Evolutionary conservation across 164 flowering plant genomes (phyloP).

Genomic region (Aristolochia contorta): DNA sequence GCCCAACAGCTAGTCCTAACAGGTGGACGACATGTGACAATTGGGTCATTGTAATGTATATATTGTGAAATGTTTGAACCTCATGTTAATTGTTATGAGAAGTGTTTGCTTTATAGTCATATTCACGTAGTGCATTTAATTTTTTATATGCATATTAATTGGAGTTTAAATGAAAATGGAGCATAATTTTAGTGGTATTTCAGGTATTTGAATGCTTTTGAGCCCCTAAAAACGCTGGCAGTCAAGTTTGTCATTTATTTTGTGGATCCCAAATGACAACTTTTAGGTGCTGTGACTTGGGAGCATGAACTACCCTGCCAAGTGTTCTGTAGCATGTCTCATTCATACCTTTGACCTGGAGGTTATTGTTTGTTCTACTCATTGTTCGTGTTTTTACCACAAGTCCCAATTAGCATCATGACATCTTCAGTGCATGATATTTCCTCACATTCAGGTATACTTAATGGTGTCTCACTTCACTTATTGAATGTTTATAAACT

Average conservation of each 20-base stretch:
- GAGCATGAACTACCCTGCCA: not conserved
- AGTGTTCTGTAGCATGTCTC: not conserved
- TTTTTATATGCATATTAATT: too few species aligned
- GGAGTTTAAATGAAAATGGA: too few species aligned
- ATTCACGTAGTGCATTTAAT: too few species aligned
- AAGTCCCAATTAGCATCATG: slow-evolving; percentile 6
- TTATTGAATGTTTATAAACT: not conserved
- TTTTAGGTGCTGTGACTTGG: not conserved
- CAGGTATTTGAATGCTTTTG: not conserved
- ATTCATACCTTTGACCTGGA: not conserved
- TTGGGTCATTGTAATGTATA: too few species aligned
- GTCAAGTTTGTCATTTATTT: not conserved
- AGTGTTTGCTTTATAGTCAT: too few species aligned
- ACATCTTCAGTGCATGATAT: slow-evolving; percentile 13
- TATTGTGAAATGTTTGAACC: too few species aligned
- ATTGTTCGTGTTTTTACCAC: not conserved
- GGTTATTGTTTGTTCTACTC: not conserved
- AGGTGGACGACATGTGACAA: too few species aligned
- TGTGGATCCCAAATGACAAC: not conserved
- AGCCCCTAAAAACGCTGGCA: not conserved
- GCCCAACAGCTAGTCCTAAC: too few species aligned
- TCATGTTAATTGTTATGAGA: too few species aligned
- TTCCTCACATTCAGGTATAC: slow-evolving; percentile 14
- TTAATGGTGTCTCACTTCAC: not conserved
- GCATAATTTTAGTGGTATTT: too few species aligned